A percentile compares a stretch with the other conserved stretches of the same genome.
These are phyloP conservation scores for Suillus variegatus DNA, from an alignment of 768 basidiomycete genomes.

Conservation along the genomic window DNA sequence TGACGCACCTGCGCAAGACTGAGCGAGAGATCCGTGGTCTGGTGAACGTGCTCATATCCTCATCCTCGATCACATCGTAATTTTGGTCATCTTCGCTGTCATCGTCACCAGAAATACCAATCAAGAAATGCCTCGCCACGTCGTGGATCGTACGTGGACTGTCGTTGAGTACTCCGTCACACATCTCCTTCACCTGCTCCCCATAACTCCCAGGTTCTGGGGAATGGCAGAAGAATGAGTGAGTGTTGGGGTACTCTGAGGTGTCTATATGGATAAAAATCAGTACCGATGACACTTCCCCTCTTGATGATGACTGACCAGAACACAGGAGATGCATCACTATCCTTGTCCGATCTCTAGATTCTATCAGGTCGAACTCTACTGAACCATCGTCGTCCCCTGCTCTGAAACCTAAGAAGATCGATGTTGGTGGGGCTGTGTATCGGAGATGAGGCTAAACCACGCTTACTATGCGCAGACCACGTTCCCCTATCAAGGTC, in stretches of 20 bases:
- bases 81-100: conserved; percentile 38
- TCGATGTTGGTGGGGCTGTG: neutral
- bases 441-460: neutral
- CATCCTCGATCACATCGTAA: conserved; percentile 23
- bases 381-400: conserved; percentile 71
- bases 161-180: conserved; percentile 47
- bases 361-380: conserved; percentile 46
- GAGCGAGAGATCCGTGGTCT: neutral
- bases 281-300: neutral
- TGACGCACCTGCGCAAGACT: conserved; percentile 1
- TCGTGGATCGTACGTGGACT: conserved; percentile 45
- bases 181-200: conserved; percentile 38
- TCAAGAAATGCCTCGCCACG: conserved; percentile 45
- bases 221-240: conserved; percentile 58
- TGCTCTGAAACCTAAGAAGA: conserved; percentile 42
- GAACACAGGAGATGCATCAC: conserved; percentile 49
- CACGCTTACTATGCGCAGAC: conserved; percentile 41
- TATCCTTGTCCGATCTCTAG: conserved; percentile 35
- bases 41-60: conserved; percentile 1
- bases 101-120: conserved; percentile 28
- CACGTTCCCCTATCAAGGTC: conserved; percentile 41
- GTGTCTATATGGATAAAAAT: conserved; percentile 45
- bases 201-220: conserved; percentile 44
- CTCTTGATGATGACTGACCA: conserved; percentile 34
- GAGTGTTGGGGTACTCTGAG: conserved; percentile 64